Conservation (phyloP, 495 filamentous ascomycete genomes). For the Chaetomium fimeti region DNA sequence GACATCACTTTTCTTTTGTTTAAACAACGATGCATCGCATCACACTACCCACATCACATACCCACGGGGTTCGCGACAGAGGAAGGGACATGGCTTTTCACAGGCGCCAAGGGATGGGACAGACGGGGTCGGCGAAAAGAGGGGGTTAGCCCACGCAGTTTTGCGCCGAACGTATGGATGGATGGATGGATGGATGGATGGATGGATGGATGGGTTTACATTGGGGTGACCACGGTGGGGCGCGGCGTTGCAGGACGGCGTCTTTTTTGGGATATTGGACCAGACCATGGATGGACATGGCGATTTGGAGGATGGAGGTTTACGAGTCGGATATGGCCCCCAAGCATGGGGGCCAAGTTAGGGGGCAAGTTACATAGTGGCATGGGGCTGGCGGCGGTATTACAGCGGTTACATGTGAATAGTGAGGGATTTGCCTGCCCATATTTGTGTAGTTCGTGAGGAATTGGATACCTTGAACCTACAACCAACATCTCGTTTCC, state of each 20-base stretch:
- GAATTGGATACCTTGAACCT: no score
- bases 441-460: no score
- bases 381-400: no score
- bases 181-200: background rate
- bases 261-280: no score
- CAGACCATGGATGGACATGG: background rate
- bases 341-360: background rate
- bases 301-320: background rate
- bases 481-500: no score
- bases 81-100: background rate
- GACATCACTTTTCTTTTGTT: background rate
- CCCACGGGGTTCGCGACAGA: background rate
- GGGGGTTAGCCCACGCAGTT: background rate
- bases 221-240: no score
- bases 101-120: background rate
- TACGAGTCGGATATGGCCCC: background rate
- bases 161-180: background rate
- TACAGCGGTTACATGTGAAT: background rate
- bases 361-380: no score
- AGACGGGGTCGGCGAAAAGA: background rate
- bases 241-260: conserved; percentile 25
- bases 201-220: background rate
- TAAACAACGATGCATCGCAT: background rate
- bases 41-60: background rate
- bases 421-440: background rate